Conservation (phyloP, 768 basidiomycete genomes). For the Termitomyces sp. region DNA sequence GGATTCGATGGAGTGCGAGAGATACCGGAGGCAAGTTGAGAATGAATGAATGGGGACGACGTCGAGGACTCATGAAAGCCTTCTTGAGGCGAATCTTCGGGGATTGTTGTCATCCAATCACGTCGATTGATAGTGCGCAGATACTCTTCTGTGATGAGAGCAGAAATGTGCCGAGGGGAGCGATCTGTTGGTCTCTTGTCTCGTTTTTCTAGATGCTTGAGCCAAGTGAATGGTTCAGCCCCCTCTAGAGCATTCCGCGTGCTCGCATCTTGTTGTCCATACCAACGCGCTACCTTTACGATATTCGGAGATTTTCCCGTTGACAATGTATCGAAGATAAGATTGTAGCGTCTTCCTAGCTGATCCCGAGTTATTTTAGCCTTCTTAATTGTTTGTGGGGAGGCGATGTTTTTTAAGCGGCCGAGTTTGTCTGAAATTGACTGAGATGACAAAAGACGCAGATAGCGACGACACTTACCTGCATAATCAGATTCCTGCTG, state of each 20-base stretch:
- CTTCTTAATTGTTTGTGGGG: slow-evolving; percentile 54
- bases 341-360: slow-evolving; percentile 55
- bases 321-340: slow-evolving; percentile 39
- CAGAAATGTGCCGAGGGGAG: slow-evolving; percentile 60
- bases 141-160: slow-evolving; percentile 66
- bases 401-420: slow-evolving; percentile 43
- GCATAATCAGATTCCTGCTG: slow-evolving; percentile 55
- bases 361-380: slow-evolving; percentile 62
- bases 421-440: slow-evolving; percentile 48
- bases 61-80: slow-evolving; percentile 16
- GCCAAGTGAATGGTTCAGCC: slow-evolving; percentile 69
- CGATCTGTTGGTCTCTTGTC: slow-evolving; percentile 26
- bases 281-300: slow-evolving; percentile 54
- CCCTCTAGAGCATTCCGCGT: slow-evolving; percentile 50
- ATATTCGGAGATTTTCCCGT: slow-evolving; percentile 35
- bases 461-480: slow-evolving; percentile 33
- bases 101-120: slow-evolving; percentile 38
- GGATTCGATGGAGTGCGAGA: slow-evolving; percentile 32
- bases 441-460: neutral
- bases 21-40: slow-evolving; percentile 17
- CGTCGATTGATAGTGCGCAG: slow-evolving; percentile 32
- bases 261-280: slow-evolving; percentile 40
- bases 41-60: slow-evolving; percentile 15
- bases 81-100: slow-evolving; percentile 29
- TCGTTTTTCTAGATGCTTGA: slow-evolving; percentile 57